These are phyloP conservation scores for Sporobolus alterniflorus DNA, from an alignment of 202 grass and related monocot species.

Conservation along the genomic window DNA sequence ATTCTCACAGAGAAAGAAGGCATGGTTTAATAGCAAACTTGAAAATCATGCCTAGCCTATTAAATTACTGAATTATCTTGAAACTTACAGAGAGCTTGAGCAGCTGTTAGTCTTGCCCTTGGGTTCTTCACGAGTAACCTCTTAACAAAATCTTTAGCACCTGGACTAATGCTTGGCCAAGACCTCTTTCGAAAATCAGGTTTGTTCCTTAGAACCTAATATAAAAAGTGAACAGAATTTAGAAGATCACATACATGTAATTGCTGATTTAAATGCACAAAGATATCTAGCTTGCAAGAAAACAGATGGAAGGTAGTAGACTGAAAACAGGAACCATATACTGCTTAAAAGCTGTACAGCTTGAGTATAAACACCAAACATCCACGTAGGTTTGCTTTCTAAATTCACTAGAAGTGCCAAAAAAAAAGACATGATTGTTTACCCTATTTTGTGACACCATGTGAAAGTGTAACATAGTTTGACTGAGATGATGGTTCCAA, in stretches of 20 bases:
- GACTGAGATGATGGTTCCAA: background rate
- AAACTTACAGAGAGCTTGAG: constrained; percentile 97
- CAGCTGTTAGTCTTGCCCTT: constrained; percentile 93
- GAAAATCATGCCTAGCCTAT: constrained; percentile 1
- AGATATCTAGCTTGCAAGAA: constrained; percentile 12
- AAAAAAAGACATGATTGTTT: background rate
- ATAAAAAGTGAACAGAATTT: constrained; percentile 30
- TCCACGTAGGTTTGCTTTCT: background rate
- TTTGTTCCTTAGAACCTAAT: constrained; percentile 92
- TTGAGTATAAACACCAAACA: constrained; percentile 13
- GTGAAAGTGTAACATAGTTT: background rate
- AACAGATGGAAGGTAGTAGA: constrained; percentile 16
- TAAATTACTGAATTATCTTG: background rate
- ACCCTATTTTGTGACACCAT: background rate
- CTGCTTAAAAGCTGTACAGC: background rate
- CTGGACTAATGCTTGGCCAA: constrained; percentile 85
- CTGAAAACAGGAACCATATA: background rate
- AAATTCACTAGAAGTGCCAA: background rate
- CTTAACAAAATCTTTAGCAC: constrained; percentile 96
- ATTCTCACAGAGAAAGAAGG: constrained; percentile 15
- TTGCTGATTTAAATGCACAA: constrained; percentile 43
- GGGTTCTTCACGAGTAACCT: constrained; percentile 94
- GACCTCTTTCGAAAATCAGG: constrained; percentile 95
- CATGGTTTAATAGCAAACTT: constrained; percentile 12
- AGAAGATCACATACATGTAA: constrained; percentile 28